Evolutionary conservation across 129 eudicot species (phyloP).

Genomic region (Daucus carota): DNA sequence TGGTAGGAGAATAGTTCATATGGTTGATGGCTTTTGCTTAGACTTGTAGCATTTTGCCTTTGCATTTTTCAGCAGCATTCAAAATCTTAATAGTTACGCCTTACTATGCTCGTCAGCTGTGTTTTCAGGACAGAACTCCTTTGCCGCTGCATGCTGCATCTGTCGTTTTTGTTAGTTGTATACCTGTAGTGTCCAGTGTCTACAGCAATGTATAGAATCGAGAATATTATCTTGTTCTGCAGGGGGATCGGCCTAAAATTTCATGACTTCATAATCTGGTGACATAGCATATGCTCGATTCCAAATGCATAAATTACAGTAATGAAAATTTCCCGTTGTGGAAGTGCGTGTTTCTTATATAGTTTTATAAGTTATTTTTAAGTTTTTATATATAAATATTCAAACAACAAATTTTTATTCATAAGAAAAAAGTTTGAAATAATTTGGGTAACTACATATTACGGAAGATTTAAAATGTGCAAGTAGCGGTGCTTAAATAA

Average conservation of each 20-base stretch:
- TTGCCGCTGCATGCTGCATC: neutral
- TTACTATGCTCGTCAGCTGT: neutral
- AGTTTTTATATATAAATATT: too few relatives aligned
- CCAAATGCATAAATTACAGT: neutral
- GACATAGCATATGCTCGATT: neutral
- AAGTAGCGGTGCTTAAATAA: too few relatives aligned
- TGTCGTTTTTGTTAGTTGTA: neutral
- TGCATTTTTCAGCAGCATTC: neutral
- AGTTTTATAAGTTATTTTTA: too few relatives aligned
- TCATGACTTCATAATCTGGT: neutral
- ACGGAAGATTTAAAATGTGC: neutral
- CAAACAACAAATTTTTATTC: too few relatives aligned
- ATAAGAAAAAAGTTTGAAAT: too few relatives aligned
- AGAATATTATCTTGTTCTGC: neutral
- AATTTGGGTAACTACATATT: too few relatives aligned
- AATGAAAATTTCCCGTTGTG: neutral
- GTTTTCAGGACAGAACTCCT: neutral
- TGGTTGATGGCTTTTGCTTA: neutral
- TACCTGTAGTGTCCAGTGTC: neutral
- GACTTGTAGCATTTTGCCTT: neutral
- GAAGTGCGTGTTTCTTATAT: neutral
- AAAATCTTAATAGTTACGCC: neutral
- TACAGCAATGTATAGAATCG: neutral
- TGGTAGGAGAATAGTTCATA: slow-evolving; percentile 1
- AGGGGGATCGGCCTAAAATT: neutral